These are phyloP conservation scores for Teunomyces pallodes DNA, from an alignment of 805 yeast species.

Conservation along the genomic window DNA sequence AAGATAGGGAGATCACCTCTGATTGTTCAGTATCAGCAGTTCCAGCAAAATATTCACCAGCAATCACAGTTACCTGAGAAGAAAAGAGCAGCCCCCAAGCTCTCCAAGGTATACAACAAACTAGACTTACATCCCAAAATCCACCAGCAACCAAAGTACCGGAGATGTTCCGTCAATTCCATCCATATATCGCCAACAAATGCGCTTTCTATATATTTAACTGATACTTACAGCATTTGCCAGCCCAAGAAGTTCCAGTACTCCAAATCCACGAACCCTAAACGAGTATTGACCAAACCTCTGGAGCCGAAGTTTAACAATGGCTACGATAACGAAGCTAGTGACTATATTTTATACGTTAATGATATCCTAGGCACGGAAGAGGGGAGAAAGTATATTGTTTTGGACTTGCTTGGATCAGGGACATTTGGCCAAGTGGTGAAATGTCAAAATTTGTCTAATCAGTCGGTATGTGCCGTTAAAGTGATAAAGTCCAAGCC, in stretches of 20 bases:
- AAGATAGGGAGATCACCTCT: constrained; percentile 26
- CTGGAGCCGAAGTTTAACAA: constrained; percentile 76
- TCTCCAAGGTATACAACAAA: constrained; percentile 38
- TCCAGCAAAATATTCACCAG: constrained; percentile 26
- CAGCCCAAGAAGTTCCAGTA: constrained; percentile 76
- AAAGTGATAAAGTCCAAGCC: constrained; percentile 92
- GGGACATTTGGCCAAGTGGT: constrained; percentile 99
- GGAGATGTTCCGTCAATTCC: constrained; percentile 66
- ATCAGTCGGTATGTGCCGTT: constrained; percentile 89
- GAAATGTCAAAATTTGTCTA: constrained; percentile 77
- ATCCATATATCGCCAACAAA: constrained; percentile 72
- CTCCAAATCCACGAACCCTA: constrained; percentile 81
- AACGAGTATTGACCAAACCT: constrained; percentile 90
- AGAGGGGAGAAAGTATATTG: constrained; percentile 83
- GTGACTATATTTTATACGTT: constrained; percentile 89
- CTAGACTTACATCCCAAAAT: constrained; percentile 60
- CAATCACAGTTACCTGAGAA: constrained; percentile 5
- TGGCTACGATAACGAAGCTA: constrained; percentile 84
- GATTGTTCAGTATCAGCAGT: constrained; percentile 34
- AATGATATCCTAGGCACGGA: constrained; percentile 88
- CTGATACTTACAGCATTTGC: constrained; percentile 81
- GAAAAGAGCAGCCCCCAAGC: constrained; percentile 45
- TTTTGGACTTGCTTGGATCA: constrained; percentile 86
- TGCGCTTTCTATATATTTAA: constrained; percentile 73
- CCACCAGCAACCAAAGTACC: constrained; percentile 63